phyloP scores from a whole-genome alignment of 192 early-diverging fungal species.

The Neocallimastix lanati region DNA sequence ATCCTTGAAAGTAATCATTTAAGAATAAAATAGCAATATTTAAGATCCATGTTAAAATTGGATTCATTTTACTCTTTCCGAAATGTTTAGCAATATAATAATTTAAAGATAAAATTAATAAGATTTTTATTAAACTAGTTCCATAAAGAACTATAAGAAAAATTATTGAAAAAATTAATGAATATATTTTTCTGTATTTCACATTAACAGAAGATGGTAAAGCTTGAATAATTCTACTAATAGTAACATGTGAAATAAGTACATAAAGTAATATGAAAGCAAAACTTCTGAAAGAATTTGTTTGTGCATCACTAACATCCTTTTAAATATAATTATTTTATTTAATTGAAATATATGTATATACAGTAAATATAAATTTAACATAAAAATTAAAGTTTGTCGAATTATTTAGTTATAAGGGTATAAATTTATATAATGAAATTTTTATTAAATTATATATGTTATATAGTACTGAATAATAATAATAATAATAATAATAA shows the following conservation, averaged over 20 bases:
- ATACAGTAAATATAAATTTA: too few relatives aligned
- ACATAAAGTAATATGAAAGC: constrained; percentile 25
- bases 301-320: constrained; percentile 62
- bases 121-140: constrained; percentile 56
- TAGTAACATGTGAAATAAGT: constrained; percentile 20
- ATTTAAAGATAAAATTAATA: constrained; percentile 37
- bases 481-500: constrained; percentile 7
- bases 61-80: constrained; percentile 30
- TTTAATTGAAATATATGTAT: too few relatives aligned
- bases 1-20: constrained; percentile 60
- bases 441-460: too few relatives aligned
- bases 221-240: constrained; percentile 6
- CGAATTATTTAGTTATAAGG: too few relatives aligned
- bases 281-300: constrained; percentile 36
- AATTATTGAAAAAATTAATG: constrained; percentile 31
- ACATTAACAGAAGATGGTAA: constrained; percentile 13
- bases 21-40: constrained; percentile 60
- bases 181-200: constrained; percentile 19
- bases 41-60: constrained; percentile 60
- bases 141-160: constrained; percentile 55
- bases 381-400: too few relatives aligned
- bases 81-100: constrained; percentile 39
- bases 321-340: too few relatives aligned
- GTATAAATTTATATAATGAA: too few relatives aligned
- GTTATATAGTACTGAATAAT: too few relatives aligned